Percentiles rank a stretch among this genome's conserved stretches.
These are phyloP conservation scores for Meyerozyma carpophila DNA, from an alignment of 1,139 yeast genomes.

Conservation along the genomic window DNA sequence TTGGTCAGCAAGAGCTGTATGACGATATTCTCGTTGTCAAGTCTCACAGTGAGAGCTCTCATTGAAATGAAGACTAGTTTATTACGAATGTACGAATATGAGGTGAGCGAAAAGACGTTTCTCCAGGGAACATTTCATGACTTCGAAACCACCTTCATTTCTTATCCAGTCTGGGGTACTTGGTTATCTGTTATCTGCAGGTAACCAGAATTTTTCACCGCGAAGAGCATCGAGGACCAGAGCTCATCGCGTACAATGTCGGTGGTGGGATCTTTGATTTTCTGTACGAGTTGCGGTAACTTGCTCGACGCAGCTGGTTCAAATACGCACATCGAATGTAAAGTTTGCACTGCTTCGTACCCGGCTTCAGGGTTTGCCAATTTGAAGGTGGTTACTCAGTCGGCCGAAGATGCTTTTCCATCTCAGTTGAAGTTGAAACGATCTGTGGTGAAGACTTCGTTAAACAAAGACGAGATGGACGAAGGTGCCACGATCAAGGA, in stretches of 20 bases:
- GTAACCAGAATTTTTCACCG: not conserved
- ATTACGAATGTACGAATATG: too few relatives aligned
- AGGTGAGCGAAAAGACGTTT: too few relatives aligned
- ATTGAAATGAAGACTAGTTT: too few relatives aligned
- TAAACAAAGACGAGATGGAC: slow-evolving; percentile 72
- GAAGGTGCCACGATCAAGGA: slow-evolving; percentile 97
- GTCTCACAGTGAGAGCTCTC: not conserved
- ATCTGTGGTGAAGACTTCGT: slow-evolving; percentile 83
- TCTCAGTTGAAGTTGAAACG: slow-evolving; percentile 73
- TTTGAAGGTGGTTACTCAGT: slow-evolving; percentile 78
- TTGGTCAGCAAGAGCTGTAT: not conserved
- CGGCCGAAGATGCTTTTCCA: slow-evolving; percentile 90
- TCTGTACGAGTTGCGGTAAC: slow-evolving; percentile 92
- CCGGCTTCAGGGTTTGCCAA: slow-evolving; percentile 60
- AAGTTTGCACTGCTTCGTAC: slow-evolving; percentile 59
- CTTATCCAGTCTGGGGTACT: not conserved
- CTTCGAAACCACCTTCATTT: too few relatives aligned
- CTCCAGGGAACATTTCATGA: too few relatives aligned
- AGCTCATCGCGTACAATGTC: slow-evolving; percentile 49
- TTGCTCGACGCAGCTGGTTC: slow-evolving; percentile 67
- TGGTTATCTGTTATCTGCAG: not conserved
- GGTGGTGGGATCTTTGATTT: slow-evolving; percentile 89
- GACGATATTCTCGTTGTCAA: not conserved
- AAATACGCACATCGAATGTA: slow-evolving; percentile 49
- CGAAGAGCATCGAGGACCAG: not conserved